Base-by-base conservation (phyloP, 1,284 basidiomycete genomes). In the Nidula niveotomentosa region DNA sequence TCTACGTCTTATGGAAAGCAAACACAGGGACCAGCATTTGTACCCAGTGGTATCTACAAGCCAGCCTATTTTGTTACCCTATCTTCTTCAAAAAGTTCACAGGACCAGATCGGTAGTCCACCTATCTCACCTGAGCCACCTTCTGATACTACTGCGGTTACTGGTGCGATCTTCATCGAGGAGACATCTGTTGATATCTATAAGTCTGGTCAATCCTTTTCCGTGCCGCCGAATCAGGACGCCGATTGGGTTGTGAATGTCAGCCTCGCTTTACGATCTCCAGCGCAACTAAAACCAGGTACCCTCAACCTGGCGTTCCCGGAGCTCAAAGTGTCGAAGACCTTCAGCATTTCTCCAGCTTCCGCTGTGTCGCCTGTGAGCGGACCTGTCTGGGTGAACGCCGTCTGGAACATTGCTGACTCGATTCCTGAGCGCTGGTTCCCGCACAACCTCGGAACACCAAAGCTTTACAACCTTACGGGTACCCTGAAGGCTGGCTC, bases 221-320 rank as follows among this genome's bases (percentile, higher is more conserved):
- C 73, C 45, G 61, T 68, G 6, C 58, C 70, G 10, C 61, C 79
- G 49, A 55, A 73, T 51, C 71, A 83, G 60, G 70, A 65, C 0
- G 81, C 78, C 1, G 76, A 81, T 54, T 84, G 82, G 82, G 63
- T 81, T 13, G 72, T 84, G 45, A 84, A 83, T 51, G 75, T 84
- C 34, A 79, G 78, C 1, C 68, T 85, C n/a, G 76, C 71, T 6
- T 56, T 84, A 30, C 79, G 78, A 33, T 80, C 81, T 3, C 70
- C 75, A 5, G 60, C 64, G 5, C 58, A 67, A 2, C 68, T 75
- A 34, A 55, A 65, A 30, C 58, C 68, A 4, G 70, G 79, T 0
- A 67, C 68, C 0, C 57, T 84, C 48, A 70, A 68, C 4, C 68
- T 84, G 43, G 66, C 74, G 0, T 74, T 84, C 46, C 75, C 78